Base-by-base conservation (phyloP, 2,329 filamentous ascomycete genomes). In the Fusarium equiseti region DNA sequence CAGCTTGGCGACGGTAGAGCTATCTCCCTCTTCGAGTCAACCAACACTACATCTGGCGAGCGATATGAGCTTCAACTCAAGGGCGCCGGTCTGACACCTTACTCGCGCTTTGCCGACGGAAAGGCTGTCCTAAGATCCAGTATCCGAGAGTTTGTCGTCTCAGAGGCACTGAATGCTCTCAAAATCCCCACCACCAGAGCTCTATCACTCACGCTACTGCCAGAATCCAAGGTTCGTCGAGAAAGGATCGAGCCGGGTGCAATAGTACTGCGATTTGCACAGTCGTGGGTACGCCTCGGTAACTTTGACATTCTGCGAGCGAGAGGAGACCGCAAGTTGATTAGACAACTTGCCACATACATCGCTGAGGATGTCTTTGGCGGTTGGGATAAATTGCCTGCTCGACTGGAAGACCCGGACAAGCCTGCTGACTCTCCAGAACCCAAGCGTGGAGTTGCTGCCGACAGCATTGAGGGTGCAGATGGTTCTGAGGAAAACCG, bases 31-130 rank as follows among this genome's bases (percentile, higher is more conserved):
- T 98, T 98, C 76, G 96, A 99, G 80, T 89, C 90, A 26, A 95
- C 90, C 8, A 97, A 95, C 77, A 89, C 92, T 2, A 77, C 79
- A 3, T 92, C 92, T 0, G 87, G 88, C n/a, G 85, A 83, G 38
- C 88, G 93, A 27, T 98, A 97, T 78, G 96, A 99, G 80, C 79
- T 98, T 45, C 96, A 98, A 80, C 85, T 99, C 66, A 99, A 99
- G 80, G 96, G 96, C 26, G 96, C 96, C 18, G 96, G 96, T 8
- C 84, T 91, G 76, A 99, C 96, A 6, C 96, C 96, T 0, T 99
- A 99, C 82, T 97, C 93, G 42, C 91, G 96, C 6, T 99, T 99
- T 73, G 96, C 96, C 26, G 96, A 99, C 79, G 96, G 96, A 31
- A 95, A 96, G 78, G 96, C 96, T 1, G 96, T 99, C 5, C 83